Evolutionary conservation across 805 yeast genomes (phyloP).

Genomic region (Ogataea nonfermentans): DNA sequence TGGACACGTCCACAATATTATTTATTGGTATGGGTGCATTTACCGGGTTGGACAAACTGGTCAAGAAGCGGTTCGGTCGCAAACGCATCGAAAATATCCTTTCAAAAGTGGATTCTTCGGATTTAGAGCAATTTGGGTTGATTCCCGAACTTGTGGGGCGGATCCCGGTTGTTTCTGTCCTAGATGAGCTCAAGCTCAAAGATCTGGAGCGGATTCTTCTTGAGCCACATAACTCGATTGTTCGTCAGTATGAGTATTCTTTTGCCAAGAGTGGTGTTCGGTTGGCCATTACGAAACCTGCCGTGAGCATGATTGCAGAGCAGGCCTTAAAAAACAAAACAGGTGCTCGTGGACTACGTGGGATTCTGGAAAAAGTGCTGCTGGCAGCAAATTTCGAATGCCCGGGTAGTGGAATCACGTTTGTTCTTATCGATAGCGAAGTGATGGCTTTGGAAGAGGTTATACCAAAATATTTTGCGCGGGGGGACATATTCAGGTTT

Average conservation of each 20-base stretch:
- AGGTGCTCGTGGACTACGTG: slow-evolving; percentile 60
- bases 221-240: slow-evolving; percentile 55
- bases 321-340: slow-evolving; percentile 52
- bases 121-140: slow-evolving; percentile 50
- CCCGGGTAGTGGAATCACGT: slow-evolving; percentile 54
- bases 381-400: slow-evolving; percentile 55
- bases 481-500: slow-evolving; percentile 43
- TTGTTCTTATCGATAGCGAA: slow-evolving; percentile 46
- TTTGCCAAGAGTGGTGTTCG: slow-evolving; percentile 53
- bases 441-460: slow-evolving; percentile 35
- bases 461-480: slow-evolving; percentile 42
- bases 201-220: slow-evolving; percentile 50
- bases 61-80: slow-evolving; percentile 38
- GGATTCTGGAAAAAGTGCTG: slow-evolving; percentile 51
- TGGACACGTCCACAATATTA: slow-evolving; percentile 55
- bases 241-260: slow-evolving; percentile 52
- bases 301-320: slow-evolving; percentile 46
- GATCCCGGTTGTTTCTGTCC: slow-evolving; percentile 52
- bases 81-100: slow-evolving; percentile 23
- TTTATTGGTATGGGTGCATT: slow-evolving; percentile 63
- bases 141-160: slow-evolving; percentile 62
- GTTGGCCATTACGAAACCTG: slow-evolving; percentile 47
- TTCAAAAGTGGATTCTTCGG: slow-evolving; percentile 47
- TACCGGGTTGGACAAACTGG: slow-evolving; percentile 52
- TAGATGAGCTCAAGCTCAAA: slow-evolving; percentile 43